Evolutionary conservation across 2,329 filamentous ascomycete species (phyloP).

Genomic region (Clarireedia paspali): DNA sequence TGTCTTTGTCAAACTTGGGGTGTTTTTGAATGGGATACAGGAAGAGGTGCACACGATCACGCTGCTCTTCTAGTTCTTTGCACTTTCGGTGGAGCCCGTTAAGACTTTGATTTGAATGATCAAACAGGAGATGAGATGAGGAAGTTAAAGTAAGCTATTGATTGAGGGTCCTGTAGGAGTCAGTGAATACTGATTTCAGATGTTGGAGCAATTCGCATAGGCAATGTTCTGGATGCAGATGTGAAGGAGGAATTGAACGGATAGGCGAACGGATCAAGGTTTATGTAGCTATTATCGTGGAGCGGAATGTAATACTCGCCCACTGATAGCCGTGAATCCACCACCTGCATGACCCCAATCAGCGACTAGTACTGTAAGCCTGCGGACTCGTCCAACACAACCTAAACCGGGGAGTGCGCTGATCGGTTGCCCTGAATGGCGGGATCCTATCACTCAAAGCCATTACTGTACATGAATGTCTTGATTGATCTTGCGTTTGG

Average conservation of each 20-base stretch:
- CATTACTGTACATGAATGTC: not conserved
- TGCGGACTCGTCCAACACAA: not conserved
- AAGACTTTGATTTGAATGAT: no score
- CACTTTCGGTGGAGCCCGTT: no score
- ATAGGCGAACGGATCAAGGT: conserved; percentile 8
- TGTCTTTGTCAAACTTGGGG: conserved; percentile 11
- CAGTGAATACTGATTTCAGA: not conserved
- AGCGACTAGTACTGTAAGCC: not conserved
- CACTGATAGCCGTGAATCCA: not conserved
- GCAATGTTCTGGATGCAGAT: not conserved
- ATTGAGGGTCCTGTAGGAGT: not conserved
- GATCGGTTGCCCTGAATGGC: not conserved
- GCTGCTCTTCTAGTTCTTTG: not conserved
- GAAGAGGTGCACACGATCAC: not conserved
- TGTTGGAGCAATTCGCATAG: not conserved
- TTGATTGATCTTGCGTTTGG: not conserved
- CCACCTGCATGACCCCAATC: conserved; percentile 3
- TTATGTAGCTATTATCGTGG: not conserved
- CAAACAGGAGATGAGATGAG: not conserved
- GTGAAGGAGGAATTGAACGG: not conserved
- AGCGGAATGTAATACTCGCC: not conserved
- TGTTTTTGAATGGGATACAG: not conserved
- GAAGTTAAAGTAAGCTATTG: not conserved
- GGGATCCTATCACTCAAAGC: not conserved
- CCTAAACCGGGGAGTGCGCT: not conserved